These are phyloP conservation scores for Triadica sebifera DNA, from an alignment of 345 rosid species.

Conservation along the genomic window DNA sequence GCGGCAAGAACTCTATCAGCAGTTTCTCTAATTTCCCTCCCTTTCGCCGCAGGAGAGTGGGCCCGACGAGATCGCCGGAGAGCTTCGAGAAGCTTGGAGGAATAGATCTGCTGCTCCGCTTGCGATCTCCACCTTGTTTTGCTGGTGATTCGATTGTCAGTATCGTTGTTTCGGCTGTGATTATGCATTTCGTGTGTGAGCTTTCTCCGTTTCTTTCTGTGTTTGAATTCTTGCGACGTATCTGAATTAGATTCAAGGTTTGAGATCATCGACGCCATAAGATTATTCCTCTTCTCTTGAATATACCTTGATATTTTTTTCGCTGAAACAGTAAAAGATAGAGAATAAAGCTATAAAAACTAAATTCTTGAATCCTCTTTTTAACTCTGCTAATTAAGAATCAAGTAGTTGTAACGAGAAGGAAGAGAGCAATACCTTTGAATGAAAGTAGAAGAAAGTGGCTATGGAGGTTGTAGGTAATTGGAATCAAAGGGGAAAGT, in stretches of 20 bases:
- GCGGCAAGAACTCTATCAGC: constrained; percentile 58
- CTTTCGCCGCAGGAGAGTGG: constrained; percentile 15
- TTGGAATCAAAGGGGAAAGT: not conserved
- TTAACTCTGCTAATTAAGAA: not conserved
- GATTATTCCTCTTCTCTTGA: not conserved
- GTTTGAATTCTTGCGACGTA: constrained; percentile 32
- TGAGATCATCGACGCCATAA: constrained; percentile 32
- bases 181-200: constrained; percentile 1
- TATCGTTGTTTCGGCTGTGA: not conserved
- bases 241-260: constrained; percentile 26
- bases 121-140: constrained; percentile 49
- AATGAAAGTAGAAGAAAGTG: not conserved
- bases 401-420: not conserved
- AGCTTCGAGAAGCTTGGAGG: constrained; percentile 30
- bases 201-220: constrained; percentile 50
- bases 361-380: not conserved
- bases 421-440: not conserved
- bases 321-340: constrained; percentile 1
- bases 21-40: constrained; percentile 39
- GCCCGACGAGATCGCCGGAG: constrained; percentile 47
- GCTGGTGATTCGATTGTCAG: not conserved
- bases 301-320: not conserved
- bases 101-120: constrained; percentile 20
- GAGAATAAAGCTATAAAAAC: not conserved
- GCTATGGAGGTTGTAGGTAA: not conserved